phyloP scores from a whole-genome alignment of 345 rosid species.

The Gynandropsis gynandra region DNA sequence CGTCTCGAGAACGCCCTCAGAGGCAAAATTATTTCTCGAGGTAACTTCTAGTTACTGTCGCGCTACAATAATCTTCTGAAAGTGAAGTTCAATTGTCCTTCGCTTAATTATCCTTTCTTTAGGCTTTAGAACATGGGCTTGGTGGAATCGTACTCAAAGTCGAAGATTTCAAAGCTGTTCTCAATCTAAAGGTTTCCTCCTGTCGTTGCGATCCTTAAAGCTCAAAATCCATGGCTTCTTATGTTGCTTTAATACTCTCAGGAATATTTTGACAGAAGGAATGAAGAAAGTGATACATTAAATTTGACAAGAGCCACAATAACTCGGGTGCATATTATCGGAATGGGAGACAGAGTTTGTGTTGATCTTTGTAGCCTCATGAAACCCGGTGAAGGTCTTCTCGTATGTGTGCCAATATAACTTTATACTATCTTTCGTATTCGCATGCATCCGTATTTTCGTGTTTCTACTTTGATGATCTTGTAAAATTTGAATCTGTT shows the following conservation, averaged over 20 bases:
- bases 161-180: conserved; percentile 50
- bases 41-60: conserved; percentile 24
- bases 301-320: conserved; percentile 54
- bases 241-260: conserved; percentile 28
- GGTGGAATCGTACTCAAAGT: conserved; percentile 69
- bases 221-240: background rate
- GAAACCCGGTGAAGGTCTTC: conserved; percentile 91
- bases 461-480: background rate
- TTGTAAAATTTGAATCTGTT: background rate
- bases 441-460: background rate
- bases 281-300: conserved; percentile 46
- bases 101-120: background rate
- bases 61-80: background rate
- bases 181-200: conserved; percentile 53
- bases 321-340: conserved; percentile 46
- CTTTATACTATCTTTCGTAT: conserved; percentile 3
- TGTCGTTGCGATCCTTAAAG: conserved; percentile 8
- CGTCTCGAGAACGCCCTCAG: conserved; percentile 47
- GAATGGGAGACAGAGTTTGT: conserved; percentile 93
- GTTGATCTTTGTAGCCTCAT: conserved; percentile 93
- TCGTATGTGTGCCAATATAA: conserved; percentile 42
- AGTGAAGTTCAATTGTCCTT: background rate
- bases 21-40: conserved; percentile 74
- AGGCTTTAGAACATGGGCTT: conserved; percentile 86
- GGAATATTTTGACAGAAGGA: conserved; percentile 78